These are phyloP conservation scores for Juglanconis oblonga DNA, from an alignment of 2,329 filamentous ascomycete species.

Conservation along the genomic window DNA sequence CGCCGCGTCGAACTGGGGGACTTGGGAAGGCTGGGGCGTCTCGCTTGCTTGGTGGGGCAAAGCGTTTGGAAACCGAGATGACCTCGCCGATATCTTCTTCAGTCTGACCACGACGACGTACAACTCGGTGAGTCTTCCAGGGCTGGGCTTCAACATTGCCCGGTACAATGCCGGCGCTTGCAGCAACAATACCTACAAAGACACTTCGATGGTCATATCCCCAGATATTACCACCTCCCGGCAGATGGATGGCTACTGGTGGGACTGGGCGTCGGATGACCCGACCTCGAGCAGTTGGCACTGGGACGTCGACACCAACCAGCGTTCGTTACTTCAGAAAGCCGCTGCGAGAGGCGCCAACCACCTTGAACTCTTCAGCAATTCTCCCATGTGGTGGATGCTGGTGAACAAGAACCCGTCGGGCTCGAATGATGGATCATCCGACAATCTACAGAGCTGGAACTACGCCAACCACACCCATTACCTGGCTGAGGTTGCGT, in stretches of 20 bases:
- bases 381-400: conserved; percentile 46
- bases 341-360: conserved; percentile 34
- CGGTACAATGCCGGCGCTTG: conserved; percentile 42
- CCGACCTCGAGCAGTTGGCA: conserved; percentile 35
- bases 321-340: conserved; percentile 37
- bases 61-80: conserved; percentile 37
- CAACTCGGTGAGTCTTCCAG: conserved; percentile 31
- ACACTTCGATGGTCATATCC: conserved; percentile 33
- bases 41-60: conserved; percentile 43
- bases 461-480: conserved; percentile 35
- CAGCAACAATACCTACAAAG: conserved; percentile 32
- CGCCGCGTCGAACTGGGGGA: conserved; percentile 33
- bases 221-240: conserved; percentile 35
- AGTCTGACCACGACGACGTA: conserved; percentile 29
- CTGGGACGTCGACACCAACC: conserved; percentile 38
- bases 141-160: conserved; percentile 40
- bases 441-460: conserved; percentile 38
- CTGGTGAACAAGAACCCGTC: conserved; percentile 39
- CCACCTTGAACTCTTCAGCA: conserved; percentile 43
- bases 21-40: conserved; percentile 42
- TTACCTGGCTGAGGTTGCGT: conserved; percentile 38
- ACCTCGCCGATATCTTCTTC: conserved; percentile 41
- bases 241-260: conserved; percentile 39
- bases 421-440: conserved; percentile 30
- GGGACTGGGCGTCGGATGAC: conserved; percentile 33